A percentile compares a stretch with the other conserved stretches of the same genome.
Evolutionary conservation across 1,284 basidiomycete genomes (phyloP).

Genomic region (Apiotrichum akiyoshidainum): DNA sequence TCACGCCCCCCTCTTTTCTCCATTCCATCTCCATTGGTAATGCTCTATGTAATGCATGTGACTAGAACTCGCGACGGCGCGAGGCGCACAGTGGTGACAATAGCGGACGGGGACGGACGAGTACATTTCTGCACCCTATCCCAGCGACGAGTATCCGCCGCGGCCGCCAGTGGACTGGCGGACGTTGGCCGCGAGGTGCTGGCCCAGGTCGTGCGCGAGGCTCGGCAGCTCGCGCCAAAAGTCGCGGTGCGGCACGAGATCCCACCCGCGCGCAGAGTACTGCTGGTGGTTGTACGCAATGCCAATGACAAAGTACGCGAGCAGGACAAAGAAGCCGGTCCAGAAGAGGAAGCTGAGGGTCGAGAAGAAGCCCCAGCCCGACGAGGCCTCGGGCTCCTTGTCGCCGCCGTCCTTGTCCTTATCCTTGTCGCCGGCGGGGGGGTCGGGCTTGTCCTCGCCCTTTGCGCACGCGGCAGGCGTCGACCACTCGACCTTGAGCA

Average conservation of each 20-base stretch:
- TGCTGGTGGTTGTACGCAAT: slow-evolving; percentile 52
- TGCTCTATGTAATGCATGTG: slow-evolving; percentile 8
- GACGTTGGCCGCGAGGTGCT: slow-evolving; percentile 41
- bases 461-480: slow-evolving; percentile 46
- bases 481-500: slow-evolving; percentile 41
- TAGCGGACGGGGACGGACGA: background rate
- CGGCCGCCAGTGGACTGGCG: slow-evolving; percentile 28
- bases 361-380: slow-evolving; percentile 25
- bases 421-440: slow-evolving; percentile 3
- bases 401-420: slow-evolving; percentile 8
- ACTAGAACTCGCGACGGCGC: background rate
- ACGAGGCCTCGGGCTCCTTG: background rate
- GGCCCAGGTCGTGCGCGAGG: slow-evolving; percentile 40
- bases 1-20: background rate
- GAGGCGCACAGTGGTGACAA: background rate
- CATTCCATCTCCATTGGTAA: background rate
- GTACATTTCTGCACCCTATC: slow-evolving; percentile 14
- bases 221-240: slow-evolving; percentile 51
- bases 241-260: slow-evolving; percentile 51
- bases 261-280: slow-evolving; percentile 50
- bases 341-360: slow-evolving; percentile 45
- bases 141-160: slow-evolving; percentile 44
- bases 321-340: slow-evolving; percentile 26
- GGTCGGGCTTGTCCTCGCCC: slow-evolving; percentile 12
- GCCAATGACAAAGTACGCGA: slow-evolving; percentile 47